A percentile compares a stretch with the other conserved stretches of the same genome.
phyloP scores from a whole-genome alignment of 352 stramenopile genomes.

The Phytophthora palmivora region DNA sequence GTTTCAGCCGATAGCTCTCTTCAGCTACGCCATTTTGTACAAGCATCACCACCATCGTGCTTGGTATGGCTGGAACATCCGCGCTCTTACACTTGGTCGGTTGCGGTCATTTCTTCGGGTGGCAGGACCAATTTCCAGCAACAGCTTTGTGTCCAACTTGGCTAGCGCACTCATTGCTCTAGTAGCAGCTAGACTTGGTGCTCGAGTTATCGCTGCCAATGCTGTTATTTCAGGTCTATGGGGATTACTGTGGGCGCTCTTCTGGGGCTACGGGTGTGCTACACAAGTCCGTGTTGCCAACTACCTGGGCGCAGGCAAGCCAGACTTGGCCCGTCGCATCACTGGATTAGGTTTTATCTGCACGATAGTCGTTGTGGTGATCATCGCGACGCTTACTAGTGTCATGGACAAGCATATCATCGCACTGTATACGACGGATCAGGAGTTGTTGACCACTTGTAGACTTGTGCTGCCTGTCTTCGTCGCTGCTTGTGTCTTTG shows the following conservation, averaged over 20 bases:
- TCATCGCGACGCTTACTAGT: constrained; percentile 56
- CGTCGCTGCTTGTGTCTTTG: constrained; percentile 62
- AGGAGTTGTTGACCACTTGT: constrained; percentile 54
- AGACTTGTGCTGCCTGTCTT: constrained; percentile 67
- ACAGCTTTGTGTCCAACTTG: constrained; percentile 80
- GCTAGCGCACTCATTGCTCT: constrained; percentile 72
- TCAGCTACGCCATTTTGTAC: constrained; percentile 66
- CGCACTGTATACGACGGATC: constrained; percentile 66
- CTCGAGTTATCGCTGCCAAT: constrained; percentile 69
- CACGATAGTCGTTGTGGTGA: constrained; percentile 52
- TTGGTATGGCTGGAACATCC: constrained; percentile 66
- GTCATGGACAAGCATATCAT: constrained; percentile 58
- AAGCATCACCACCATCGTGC: constrained; percentile 61
- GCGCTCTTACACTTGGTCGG: constrained; percentile 49
- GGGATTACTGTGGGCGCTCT: constrained; percentile 75
- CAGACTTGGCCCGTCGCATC: constrained; percentile 55
- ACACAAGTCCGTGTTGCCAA: constrained; percentile 83
- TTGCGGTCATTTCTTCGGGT: constrained; percentile 60
- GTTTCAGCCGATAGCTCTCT: constrained; percentile 75
- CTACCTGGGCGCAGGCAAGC: constrained; percentile 70
- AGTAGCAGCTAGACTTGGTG: constrained; percentile 67
- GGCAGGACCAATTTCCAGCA: constrained; percentile 69
- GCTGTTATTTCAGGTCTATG: constrained; percentile 76
- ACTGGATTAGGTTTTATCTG: constrained; percentile 63
- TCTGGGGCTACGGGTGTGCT: constrained; percentile 83